Conservation (phyloP, 2,329 filamentous ascomycete species). For the Neofusicoccum parvum region DNA sequence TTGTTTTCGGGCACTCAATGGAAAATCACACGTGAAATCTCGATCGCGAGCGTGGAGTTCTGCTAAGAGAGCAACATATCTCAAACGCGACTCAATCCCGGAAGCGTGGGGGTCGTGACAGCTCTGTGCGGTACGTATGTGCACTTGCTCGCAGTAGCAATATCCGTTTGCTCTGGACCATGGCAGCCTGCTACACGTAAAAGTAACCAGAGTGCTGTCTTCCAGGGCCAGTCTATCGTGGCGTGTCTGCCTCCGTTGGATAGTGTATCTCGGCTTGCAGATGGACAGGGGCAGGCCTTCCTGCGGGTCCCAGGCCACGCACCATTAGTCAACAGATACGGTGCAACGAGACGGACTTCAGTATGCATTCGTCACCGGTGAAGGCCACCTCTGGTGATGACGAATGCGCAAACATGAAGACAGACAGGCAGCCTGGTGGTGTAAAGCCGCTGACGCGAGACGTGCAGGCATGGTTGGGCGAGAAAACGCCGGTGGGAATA, state of each 20-base stretch:
- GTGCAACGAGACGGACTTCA: background rate
- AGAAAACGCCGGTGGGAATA: background rate
- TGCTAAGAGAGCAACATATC: too few relatives aligned
- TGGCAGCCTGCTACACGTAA: too few relatives aligned
- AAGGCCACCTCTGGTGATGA: background rate
- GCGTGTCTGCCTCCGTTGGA: background rate
- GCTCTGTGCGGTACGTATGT: background rate
- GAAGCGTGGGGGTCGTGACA: background rate
- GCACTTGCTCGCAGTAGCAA: background rate
- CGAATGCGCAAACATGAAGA: background rate
- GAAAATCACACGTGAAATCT: background rate
- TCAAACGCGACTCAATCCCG: background rate
- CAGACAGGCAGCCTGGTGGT: background rate
- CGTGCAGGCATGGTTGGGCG: background rate
- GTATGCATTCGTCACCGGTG: slow-evolving; percentile 5
- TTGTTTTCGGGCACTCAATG: background rate
- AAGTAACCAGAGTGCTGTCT: background rate
- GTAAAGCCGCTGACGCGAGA: background rate
- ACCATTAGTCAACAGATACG: background rate
- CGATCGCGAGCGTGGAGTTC: background rate
- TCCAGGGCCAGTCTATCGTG: background rate
- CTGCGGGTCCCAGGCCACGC: background rate
- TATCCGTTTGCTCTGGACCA: background rate
- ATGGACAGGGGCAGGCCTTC: background rate
- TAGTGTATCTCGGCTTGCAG: background rate